Conservation (phyloP, 306 rosid species). For the Chamaecrista fasciculata region DNA sequence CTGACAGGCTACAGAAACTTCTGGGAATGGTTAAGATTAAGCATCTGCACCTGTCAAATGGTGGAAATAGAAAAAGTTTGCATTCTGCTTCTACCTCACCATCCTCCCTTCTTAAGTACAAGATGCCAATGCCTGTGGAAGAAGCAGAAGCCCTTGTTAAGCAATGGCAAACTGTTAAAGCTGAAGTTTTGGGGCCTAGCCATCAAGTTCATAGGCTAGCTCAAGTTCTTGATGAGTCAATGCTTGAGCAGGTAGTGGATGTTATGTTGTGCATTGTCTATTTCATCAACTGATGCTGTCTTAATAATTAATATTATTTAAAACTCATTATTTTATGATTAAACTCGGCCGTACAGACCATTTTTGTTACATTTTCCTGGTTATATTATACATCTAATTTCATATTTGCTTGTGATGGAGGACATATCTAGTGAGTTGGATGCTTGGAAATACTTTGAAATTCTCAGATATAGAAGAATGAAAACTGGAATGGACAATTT, state of each 20-base stretch:
- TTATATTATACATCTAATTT: neutral
- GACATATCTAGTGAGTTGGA: neutral
- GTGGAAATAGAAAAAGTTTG: conserved; percentile 35
- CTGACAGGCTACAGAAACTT: conserved; percentile 53
- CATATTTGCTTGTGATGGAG: conserved; percentile 9
- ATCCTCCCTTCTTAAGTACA: conserved; percentile 39
- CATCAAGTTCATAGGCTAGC: conserved; percentile 62
- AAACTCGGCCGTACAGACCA: neutral
- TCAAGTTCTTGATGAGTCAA: conserved; percentile 82
- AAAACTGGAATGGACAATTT: neutral
- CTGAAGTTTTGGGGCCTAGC: conserved; percentile 91
- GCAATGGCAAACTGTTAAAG: conserved; percentile 89
- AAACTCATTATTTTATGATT: conserved; percentile 18
- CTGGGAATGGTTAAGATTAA: conserved; percentile 43
- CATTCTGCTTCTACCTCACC: conserved; percentile 37
- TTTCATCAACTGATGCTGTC: neutral
- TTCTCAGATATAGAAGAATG: conserved; percentile 4
- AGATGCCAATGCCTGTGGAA: conserved; percentile 67
- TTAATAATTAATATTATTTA: neutral
- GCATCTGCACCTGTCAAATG: conserved; percentile 41
- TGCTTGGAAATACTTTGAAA: neutral
- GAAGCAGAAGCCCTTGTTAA: conserved; percentile 91
- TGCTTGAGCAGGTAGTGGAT: conserved; percentile 86
- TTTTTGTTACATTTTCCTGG: neutral
- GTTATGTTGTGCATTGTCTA: conserved; percentile 18